phyloP scores from a whole-genome alignment of 192 early-diverging fungal genomes.

The Blastocladiella britannica region DNA sequence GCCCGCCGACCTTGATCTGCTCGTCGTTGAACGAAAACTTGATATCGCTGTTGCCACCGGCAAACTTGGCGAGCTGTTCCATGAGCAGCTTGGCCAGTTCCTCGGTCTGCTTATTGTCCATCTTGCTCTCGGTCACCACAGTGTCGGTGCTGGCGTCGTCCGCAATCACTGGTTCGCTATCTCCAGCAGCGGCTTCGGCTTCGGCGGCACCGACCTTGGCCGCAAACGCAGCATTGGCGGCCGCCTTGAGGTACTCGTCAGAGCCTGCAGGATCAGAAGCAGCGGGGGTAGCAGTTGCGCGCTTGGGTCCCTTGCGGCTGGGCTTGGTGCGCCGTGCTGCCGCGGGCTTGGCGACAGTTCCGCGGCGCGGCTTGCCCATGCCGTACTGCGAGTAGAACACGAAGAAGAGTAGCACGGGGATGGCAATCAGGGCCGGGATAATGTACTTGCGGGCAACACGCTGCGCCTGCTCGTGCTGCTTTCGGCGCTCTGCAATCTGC shows the following conservation, averaged over 20 bases:
- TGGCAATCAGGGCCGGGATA: neutral
- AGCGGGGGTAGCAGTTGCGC: no score
- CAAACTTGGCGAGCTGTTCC: conserved; percentile 1
- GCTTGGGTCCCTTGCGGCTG: no score
- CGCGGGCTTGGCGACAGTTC: no score
- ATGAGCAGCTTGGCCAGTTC: neutral
- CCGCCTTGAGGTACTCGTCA: no score
- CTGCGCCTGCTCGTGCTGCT: neutral
- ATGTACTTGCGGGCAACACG: neutral
- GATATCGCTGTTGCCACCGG: neutral
- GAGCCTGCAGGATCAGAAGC: no score
- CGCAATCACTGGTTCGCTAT: no score
- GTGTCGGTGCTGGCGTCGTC: no score
- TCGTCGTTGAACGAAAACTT: neutral
- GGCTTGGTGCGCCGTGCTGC: no score
- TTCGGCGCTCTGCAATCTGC: no score
- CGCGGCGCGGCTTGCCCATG: neutral
- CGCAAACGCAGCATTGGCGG: no score
- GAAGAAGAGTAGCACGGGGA: neutral
- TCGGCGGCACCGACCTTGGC: neutral
- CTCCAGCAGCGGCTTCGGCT: neutral
- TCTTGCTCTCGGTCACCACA: no score
- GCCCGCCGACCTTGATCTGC: neutral
- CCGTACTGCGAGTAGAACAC: neutral
- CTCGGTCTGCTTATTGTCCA: neutral